A percentile compares a stretch with the other conserved stretches of the same genome.
Evolutionary conservation across 2,329 filamentous ascomycete species (phyloP).

Genomic region (Talaromyces sp.): DNA sequence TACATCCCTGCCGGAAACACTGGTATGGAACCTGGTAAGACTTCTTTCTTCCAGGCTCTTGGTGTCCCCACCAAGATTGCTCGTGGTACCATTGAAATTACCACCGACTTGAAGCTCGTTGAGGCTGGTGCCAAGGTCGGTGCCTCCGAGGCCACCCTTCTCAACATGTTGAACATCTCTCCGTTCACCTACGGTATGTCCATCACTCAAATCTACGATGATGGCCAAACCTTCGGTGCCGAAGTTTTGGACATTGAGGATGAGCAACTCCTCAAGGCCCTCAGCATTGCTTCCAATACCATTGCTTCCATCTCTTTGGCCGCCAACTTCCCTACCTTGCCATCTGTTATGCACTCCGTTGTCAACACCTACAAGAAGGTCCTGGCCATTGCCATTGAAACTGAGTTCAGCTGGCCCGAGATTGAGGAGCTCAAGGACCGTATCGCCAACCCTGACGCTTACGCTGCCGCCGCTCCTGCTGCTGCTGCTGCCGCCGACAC

Average conservation of each 20-base stretch:
- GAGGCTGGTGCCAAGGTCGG: conserved; percentile 92
- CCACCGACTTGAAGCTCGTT: conserved; percentile 93
- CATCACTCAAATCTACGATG: conserved; percentile 93
- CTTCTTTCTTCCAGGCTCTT: conserved; percentile 99
- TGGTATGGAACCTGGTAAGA: conserved; percentile 99
- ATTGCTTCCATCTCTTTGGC: conserved; percentile 90
- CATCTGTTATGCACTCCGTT: conserved; percentile 92
- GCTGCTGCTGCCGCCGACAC: conserved; percentile 53
- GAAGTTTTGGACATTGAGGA: conserved; percentile 89
- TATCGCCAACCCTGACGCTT: conserved; percentile 97
- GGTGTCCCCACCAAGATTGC: conserved; percentile 99
- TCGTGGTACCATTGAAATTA: conserved; percentile 99
- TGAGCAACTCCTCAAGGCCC: conserved; percentile 81
- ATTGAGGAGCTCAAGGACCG: conserved; percentile 99
- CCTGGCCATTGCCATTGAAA: conserved; percentile 75
- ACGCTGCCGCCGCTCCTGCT: conserved; percentile 74
- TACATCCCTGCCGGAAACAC: conserved; percentile 98
- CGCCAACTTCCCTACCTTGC: conserved; percentile 89
- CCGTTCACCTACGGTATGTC: conserved; percentile 99
- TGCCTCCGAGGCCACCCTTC: conserved; percentile 94
- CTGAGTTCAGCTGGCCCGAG: conserved; percentile 88
- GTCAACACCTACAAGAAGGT: conserved; percentile 99
- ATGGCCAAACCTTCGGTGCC: conserved; percentile 86
- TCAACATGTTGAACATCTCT: conserved; percentile 99
- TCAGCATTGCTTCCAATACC: conserved; percentile 75